Evolutionary conservation across 2,329 filamentous ascomycete genomes (phyloP).

Genomic region (Penicillium sp.): DNA sequence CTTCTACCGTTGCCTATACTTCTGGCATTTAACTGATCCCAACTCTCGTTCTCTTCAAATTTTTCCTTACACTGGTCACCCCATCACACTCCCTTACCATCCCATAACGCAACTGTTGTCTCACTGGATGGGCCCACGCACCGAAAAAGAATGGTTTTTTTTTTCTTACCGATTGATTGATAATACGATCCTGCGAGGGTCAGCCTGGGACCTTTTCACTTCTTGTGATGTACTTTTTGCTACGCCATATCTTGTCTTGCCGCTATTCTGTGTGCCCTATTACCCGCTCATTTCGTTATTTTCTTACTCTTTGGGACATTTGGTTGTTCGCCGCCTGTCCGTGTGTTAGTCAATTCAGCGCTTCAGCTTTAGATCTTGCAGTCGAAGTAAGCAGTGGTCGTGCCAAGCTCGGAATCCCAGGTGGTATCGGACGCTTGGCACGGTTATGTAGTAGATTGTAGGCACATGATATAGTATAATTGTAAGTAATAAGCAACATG

Average conservation of each 20-base stretch:
- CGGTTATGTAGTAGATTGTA: no score
- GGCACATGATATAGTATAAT: no score
- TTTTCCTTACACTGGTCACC: constrained; percentile 18
- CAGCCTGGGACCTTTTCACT: constrained; percentile 23
- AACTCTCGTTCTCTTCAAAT: constrained; percentile 21
- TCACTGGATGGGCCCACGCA: constrained; percentile 29
- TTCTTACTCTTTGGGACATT: constrained; percentile 18
- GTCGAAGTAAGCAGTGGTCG: constrained; percentile 4
- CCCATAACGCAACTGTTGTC: constrained; percentile 22
- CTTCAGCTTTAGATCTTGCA: constrained; percentile 21
- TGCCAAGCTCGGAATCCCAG: no score
- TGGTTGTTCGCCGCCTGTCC: constrained; percentile 19
- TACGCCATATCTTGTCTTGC: constrained; percentile 30
- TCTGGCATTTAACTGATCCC: constrained; percentile 16
- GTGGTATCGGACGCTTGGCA: no score
- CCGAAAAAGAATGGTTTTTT: constrained; percentile 28
- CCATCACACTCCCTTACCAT: constrained; percentile 24
- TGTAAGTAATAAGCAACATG: no score
- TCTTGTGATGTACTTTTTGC: constrained; percentile 34
- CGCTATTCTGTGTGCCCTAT: constrained; percentile 31
- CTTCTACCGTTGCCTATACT: neutral
- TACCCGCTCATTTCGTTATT: constrained; percentile 28
- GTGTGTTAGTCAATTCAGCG: constrained; percentile 31
- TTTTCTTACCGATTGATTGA: constrained; percentile 28
- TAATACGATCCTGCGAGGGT: constrained; percentile 22